A percentile compares a stretch with the other conserved stretches of the same genome.
phyloP scores from a whole-genome alignment of 805 yeast species.

The Metschnikowia arizonensis region DNA sequence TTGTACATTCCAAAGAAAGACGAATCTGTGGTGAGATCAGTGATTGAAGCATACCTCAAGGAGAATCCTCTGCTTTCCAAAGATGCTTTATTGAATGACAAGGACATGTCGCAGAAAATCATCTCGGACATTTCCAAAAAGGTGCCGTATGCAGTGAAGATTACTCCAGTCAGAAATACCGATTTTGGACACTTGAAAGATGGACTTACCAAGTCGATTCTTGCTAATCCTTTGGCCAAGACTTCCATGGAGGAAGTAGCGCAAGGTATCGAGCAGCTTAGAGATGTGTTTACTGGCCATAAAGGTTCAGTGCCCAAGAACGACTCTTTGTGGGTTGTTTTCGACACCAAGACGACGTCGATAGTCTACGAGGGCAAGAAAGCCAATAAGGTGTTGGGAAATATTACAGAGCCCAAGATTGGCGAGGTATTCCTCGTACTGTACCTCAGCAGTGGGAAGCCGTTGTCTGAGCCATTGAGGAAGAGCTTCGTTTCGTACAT shows the following conservation, averaged over 20 bases:
- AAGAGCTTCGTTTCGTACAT: slow-evolving; percentile 27
- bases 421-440: slow-evolving; percentile 67
- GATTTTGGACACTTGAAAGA: slow-evolving; percentile 87
- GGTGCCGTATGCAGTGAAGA: slow-evolving; percentile 63
- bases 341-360: slow-evolving; percentile 8
- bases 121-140: slow-evolving; percentile 54
- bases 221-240: slow-evolving; percentile 61
- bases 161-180: slow-evolving; percentile 85
- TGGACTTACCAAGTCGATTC: slow-evolving; percentile 77
- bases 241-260: slow-evolving; percentile 36
- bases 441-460: slow-evolving; percentile 67
- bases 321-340: slow-evolving; percentile 55
- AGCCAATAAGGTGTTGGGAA: slow-evolving; percentile 44
- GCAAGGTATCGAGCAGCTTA: slow-evolving; percentile 64
- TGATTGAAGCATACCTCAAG: slow-evolving; percentile 8
- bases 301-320: slow-evolving; percentile 75
- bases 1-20: slow-evolving; percentile 70
- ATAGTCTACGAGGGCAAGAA: slow-evolving; percentile 16
- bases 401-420: slow-evolving; percentile 56
- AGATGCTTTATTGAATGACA: slow-evolving; percentile 40
- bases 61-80: slow-evolving; percentile 6
- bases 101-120: slow-evolving; percentile 48
- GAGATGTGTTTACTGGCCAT: slow-evolving; percentile 51
- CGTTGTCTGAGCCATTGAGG: slow-evolving; percentile 56
- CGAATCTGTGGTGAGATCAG: slow-evolving; percentile 17